phyloP scores from a whole-genome alignment of 208 protist species.

The Trypanosoma lewisi region DNA sequence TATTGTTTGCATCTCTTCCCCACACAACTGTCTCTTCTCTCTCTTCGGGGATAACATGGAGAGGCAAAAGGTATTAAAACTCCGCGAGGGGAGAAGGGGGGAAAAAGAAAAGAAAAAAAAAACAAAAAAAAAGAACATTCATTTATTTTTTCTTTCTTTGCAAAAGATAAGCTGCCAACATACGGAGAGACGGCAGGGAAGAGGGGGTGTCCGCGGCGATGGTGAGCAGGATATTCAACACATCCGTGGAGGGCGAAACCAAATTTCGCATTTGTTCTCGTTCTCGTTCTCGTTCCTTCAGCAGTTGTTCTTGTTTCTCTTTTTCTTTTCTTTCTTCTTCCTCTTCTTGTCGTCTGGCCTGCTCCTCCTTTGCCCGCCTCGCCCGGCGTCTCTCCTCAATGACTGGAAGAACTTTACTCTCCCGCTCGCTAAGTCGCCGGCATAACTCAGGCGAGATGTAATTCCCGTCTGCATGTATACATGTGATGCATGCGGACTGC shows the following conservation, averaged over 20 bases:
- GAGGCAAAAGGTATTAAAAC: too few species aligned
- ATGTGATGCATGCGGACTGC: conserved; percentile 1
- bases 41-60: too few species aligned
- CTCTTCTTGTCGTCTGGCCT: not conserved
- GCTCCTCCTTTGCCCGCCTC: not conserved
- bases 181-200: conserved; percentile 1
- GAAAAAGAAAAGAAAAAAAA: not conserved
- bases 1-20: too few species aligned
- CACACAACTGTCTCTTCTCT: too few species aligned
- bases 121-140: not conserved
- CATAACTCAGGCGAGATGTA: conserved; percentile 18
- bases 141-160: not conserved
- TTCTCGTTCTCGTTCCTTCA: not conserved
- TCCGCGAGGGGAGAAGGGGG: too few species aligned
- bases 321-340: not conserved
- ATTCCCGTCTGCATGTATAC: conserved; percentile 14
- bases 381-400: not conserved
- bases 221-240: conserved; percentile 6
- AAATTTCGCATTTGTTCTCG: not conserved
- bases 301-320: conserved; percentile 2
- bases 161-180: not conserved
- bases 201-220: not conserved
- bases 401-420: not conserved
- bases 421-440: not conserved
- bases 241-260: not conserved